Evolutionary conservation across 495 filamentous ascomycete genomes (phyloP), one percentile per base, ranked within the genome.

Genomic region (Talaromyces thailandensis): DNA sequence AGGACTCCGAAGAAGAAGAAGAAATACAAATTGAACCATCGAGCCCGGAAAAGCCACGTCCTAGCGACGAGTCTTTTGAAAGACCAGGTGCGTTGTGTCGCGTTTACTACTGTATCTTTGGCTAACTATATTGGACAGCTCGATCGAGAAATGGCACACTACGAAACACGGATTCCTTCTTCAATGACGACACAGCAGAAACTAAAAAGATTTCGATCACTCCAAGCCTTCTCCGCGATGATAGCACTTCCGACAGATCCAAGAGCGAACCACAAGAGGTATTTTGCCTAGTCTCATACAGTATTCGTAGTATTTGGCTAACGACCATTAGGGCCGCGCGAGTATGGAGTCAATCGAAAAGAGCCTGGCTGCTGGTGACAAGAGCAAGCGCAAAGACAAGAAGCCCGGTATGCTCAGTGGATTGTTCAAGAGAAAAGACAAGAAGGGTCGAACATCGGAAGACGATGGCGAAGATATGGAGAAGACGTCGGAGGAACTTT

Each of bases 181-280:
- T 96, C 81, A 95, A 92, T 73, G 94, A 98, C 64, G 94, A 98
- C 66, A 90, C 86, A 29, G 86, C 89, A 37, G 95, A 97, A 69
- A 96, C 94, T 1, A 90, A 93, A 73, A 99, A 99, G 78, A 96
- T 99, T 64, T 96, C 92, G 2, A 81, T 99, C 31, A 99, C 94
- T 0, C 94, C 94, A 12, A 96, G 93, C 64, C 79, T 99, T n/a
- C 79, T 98, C 40, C 85, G 94, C 16, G 93, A 98, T 63, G 93
- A 96, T 66, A 81, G 79, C 1, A 80, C 74, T 59, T 79, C 76
- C 51, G 82, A 80, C n/a, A 74, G 81, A 6, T 85, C 84, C 14
- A 81, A 66, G 65, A 50, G 29, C 53, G 89, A 92, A 26, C 80
- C 82, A 29, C 87, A 84, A 74, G 88, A 93, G 60, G 75, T 83